These are phyloP conservation scores for Tolypocladium nubicola DNA, from an alignment of 2,329 filamentous ascomycete genomes.

Conservation along the genomic window DNA sequence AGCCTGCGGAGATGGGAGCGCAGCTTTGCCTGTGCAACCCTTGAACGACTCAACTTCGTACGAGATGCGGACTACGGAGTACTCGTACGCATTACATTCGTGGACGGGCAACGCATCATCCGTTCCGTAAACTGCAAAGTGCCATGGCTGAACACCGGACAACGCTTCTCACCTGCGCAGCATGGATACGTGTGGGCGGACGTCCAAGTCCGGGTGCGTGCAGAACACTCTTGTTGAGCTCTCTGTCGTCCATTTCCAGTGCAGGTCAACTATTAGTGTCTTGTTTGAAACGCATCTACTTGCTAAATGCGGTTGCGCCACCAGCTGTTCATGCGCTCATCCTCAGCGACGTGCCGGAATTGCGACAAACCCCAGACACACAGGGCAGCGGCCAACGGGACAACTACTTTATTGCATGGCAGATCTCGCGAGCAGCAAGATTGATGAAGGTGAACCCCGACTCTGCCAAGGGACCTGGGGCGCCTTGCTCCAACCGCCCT, in stretches of 20 bases:
- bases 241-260: neutral
- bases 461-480: neutral
- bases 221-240: neutral
- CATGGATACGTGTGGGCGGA: neutral
- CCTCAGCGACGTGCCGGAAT: neutral
- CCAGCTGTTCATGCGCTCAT: neutral
- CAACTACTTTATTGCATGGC: neutral
- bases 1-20: neutral
- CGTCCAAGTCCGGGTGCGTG: neutral
- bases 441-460: neutral
- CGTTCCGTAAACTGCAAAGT: neutral
- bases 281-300: neutral
- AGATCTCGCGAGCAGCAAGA: neutral
- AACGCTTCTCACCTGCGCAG: neutral
- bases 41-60: neutral
- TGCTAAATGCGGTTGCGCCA: neutral
- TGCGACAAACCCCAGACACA: neutral
- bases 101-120: neutral
- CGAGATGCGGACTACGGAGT: no score
- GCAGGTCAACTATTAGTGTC: neutral
- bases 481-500: neutral
- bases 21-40: neutral
- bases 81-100: neutral
- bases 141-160: neutral
- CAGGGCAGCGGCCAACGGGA: neutral